Base-by-base conservation (phyloP, 1,139 yeast genomes). In the Saccharomyces hybrid region DNA sequence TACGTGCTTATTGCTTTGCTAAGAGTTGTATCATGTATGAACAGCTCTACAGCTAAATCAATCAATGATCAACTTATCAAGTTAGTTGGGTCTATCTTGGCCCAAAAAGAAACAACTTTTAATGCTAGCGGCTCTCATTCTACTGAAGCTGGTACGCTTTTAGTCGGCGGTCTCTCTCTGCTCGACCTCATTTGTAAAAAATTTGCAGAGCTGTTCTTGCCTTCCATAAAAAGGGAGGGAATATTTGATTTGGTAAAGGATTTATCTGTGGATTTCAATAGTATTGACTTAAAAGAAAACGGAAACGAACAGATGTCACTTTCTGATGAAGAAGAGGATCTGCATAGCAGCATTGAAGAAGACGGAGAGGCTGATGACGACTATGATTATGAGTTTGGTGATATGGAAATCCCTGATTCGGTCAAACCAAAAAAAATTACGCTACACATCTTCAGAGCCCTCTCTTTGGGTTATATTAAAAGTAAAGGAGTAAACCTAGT, bases 141-240 rank as follows among this genome's bases (percentile, higher is more conserved):
- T 20, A 49, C 61, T 38, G 69, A 70, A 50, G 70, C 76, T 0
- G 74, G 73, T 49, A 68, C 75, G 11, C 67, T 83, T 13, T 70
- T 83, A 1, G 72, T 78, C 23, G 83, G 84, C 3, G 78, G 85
- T 0, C 70, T 87, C 27, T 73, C 81, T 4, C 70, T 86, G 25
- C 75, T 82, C 82, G 0, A 68, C 69, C 4, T 76, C 77, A 55
- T 72, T 78, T 11, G 79, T 16, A 38, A 16, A 16, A 38, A 38
- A 38, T 38, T 38, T 16, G 7, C 47, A 1, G 50, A 46, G 8
- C 30, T 32, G 9, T 52, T 50, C 53, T 66, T 82, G 13, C 64
- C 70, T 0, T 75, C 76, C 5, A 82, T 89, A 58, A 86, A 80
- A 61, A 78, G 88, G 56, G 95, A 89, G 62, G 97, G 97, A 0